Evolutionary conservation across 1,284 basidiomycete species (phyloP), one percentile per base, ranked within the genome.

Genomic region (Hymenochaete sp.): DNA sequence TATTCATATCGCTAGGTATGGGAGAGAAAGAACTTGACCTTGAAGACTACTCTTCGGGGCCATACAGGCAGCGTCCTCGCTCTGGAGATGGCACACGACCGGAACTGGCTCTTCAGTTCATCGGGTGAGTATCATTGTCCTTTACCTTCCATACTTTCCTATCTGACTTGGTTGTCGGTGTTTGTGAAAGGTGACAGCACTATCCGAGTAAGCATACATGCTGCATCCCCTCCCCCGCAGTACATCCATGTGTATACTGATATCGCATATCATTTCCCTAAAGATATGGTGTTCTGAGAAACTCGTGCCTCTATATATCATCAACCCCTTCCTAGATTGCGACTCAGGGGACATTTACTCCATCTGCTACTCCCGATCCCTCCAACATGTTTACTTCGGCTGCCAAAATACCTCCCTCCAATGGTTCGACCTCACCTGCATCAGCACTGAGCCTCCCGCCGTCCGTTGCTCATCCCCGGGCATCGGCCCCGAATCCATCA

Each of bases 341-440:
- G 77, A 75, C 29, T 80, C 92, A 2, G 93, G 93, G 29, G 95
- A 97, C 60, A 77, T 97, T 43, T 93, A 92, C 66, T 90, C 85
- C 28, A 69, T 98, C 2, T 76, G 78, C 0, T 98, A 90, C 86
- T 82, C 80, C 10, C 67, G 79, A 1, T 59, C 66, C 8, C 68
- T 80, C 7, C 77, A 82, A 51, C 86, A 82, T 0, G 68, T 96
- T 31, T 95, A 87, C 61, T 71, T 96, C 44, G 93, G 92, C 21
- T 89, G 89, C 57, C 89, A 96, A 63, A 87, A 92, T 59, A 92
- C 90, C 0, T 87, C 84, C 3, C 71, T 93, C 26, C 89, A 93
- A 57, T 93, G 86, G 87, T 77, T 82, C 59, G 67, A 75, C 55
- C 86, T 90, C 60, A 61, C 63, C 18, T 56, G 50, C n/a, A 47